Conservation (phyloP, 2,329 filamentous ascomycete genomes). For the Trichoderma koningiopsis region DNA sequence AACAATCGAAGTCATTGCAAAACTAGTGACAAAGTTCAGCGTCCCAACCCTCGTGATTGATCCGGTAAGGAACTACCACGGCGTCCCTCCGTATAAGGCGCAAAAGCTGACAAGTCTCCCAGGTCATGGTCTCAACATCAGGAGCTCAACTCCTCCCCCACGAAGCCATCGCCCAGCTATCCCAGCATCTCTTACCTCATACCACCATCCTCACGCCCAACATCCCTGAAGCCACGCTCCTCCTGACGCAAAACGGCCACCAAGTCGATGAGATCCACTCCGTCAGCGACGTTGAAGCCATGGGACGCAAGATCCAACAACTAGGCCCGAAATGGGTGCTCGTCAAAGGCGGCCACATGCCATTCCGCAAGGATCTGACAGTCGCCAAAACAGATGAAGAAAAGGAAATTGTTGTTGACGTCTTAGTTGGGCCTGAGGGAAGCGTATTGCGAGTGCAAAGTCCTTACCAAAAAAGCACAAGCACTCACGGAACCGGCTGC, state of each 20-base stretch:
- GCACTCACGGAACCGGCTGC: constrained; percentile 94
- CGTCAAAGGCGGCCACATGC: constrained; percentile 89
- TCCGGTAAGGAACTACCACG: constrained; percentile 36
- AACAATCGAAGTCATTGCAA: constrained; percentile 42
- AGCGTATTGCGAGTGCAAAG: constrained; percentile 67
- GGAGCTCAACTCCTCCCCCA: constrained; percentile 68
- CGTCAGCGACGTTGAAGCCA: constrained; percentile 65
- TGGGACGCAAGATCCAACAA: constrained; percentile 66
- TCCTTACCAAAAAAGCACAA: constrained; percentile 69
- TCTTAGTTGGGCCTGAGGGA: constrained; percentile 65
- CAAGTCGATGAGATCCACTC: constrained; percentile 48
- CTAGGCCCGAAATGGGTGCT: constrained; percentile 80
- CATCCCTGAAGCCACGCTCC: constrained; percentile 70
- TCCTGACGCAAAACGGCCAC: constrained; percentile 58
- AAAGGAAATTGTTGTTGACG: constrained; percentile 70
- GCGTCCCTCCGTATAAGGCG: background rate
- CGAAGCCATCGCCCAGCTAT: constrained; percentile 63
- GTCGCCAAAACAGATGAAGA: constrained; percentile 62
- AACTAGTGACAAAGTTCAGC: constrained; percentile 37
- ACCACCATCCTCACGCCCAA: constrained; percentile 76
- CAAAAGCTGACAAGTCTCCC: background rate
- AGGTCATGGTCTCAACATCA: constrained; percentile 94
- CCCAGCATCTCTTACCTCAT: constrained; percentile 61
- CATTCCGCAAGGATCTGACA: constrained; percentile 65
- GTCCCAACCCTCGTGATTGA: constrained; percentile 42